A percentile compares a stretch with the other conserved stretches of the same genome.
Evolutionary conservation across 2,329 filamentous ascomycete species (phyloP).

Genomic region (Talaromyces sp.): DNA sequence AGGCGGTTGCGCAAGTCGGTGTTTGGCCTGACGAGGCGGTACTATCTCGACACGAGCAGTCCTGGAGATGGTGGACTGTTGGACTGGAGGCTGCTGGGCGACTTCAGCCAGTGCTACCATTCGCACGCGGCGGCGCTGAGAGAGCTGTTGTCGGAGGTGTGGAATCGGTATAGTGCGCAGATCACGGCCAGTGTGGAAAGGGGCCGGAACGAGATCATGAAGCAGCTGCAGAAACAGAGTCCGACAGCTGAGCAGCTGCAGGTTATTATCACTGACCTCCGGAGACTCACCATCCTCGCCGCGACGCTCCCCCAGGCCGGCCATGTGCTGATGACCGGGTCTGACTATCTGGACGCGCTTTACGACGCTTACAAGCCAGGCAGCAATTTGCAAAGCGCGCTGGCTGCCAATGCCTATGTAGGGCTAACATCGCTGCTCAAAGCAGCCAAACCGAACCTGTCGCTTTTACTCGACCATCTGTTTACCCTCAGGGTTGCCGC

Average conservation of each 20-base stretch:
- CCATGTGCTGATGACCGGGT: conserved; percentile 70
- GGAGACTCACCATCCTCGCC: conserved; percentile 34
- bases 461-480: conserved; percentile 74
- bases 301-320: conserved; percentile 41
- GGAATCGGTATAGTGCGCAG: conserved; percentile 29
- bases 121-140: conserved; percentile 55
- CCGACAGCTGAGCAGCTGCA: conserved; percentile 4
- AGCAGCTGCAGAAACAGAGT: conserved; percentile 18
- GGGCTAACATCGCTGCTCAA: conserved; percentile 68
- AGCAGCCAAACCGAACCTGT: conserved; percentile 62
- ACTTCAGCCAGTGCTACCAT: conserved; percentile 62
- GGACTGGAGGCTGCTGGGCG: conserved; percentile 63
- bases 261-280: conserved; percentile 23
- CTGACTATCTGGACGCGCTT: conserved; percentile 79
- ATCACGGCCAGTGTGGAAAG: conserved; percentile 33
- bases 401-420: conserved; percentile 70
- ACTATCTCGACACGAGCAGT: conserved; percentile 45
- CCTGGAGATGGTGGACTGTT: conserved; percentile 46
- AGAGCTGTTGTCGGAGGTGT: conserved; percentile 48
- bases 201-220: conserved; percentile 29
- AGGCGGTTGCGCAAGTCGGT: conserved; percentile 55
- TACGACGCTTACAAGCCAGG: conserved; percentile 31
- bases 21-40: conserved; percentile 60
- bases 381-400: conserved; percentile 54
- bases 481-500: conserved; percentile 72